Base-by-base conservation (phyloP, 768 basidiomycete species). In the Pilatotrama ljubarskyi region DNA sequence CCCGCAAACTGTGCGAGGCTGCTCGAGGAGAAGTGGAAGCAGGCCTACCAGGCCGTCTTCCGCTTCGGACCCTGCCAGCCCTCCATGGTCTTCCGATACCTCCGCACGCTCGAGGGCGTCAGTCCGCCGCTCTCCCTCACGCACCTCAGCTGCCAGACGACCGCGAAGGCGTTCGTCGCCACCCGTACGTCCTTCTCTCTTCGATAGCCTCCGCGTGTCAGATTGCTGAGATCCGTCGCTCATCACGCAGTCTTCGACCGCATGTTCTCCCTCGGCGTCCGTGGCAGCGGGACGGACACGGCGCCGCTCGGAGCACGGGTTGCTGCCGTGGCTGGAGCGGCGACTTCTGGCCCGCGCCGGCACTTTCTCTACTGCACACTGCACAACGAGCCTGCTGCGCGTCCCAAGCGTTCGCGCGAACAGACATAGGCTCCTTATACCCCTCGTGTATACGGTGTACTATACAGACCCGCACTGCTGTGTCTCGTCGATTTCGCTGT, bases 11-110 rank as follows among this genome's bases (percentile, higher is more conserved):
- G 95, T 69, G 95, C 95, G 17, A 84, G 87, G 13, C 74, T 91
- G 5, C 80, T 97, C 8, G 94, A 96, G 66, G 95, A 98, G 61
- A 96, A 95, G 71, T 98, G 94, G 93, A 78, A 85, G 41, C 91
- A 92, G 67, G 93, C 92, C 0, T 95, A 95, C 68, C 82, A 87
- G 42, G 84, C 92, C 18, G 87, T 93, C 8, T 92, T 93, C 71
- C 84, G 93, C 42, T 95, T 94, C 72, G 94, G 90, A 6, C 90
- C 91, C 1, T 90, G 88, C 58, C 92, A 93, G 75, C 92, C 93
- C 0, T 91, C 90, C 32, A 93, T 95, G 88, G 90, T 94, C 22
- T 95, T 88, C 70, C 90, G 95, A 26, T 96, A 94, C 75, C 82
- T 96, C 36, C 84, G 95, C 46, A 89, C 88, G 73, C 80, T 98